Conservation (phyloP, 2,329 filamentous ascomycete species). For the Plenodomus biglobosus region DNA sequence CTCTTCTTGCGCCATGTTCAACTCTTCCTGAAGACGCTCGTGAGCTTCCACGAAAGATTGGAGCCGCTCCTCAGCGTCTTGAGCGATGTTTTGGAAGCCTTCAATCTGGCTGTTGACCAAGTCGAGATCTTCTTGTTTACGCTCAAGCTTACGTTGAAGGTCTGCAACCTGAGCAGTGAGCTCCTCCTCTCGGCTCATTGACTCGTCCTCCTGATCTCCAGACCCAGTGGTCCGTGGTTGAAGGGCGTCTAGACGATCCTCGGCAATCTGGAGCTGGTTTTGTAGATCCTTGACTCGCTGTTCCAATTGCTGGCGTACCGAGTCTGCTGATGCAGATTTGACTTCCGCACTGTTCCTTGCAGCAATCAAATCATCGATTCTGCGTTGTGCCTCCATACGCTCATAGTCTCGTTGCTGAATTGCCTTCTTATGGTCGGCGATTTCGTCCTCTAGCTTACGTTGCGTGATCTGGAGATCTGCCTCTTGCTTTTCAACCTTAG, state of each 20-base stretch:
- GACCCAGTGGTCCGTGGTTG: slow-evolving; percentile 65
- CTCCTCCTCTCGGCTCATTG: slow-evolving; percentile 72
- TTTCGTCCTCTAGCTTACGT: slow-evolving; percentile 78
- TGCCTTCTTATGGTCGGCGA: slow-evolving; percentile 81
- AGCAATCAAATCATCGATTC: slow-evolving; percentile 86
- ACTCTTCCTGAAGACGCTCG: slow-evolving; percentile 72
- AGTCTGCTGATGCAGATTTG: slow-evolving; percentile 83
- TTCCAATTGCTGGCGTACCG: slow-evolving; percentile 85
- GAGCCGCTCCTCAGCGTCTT: slow-evolving; percentile 83
- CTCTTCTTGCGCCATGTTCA: slow-evolving; percentile 71
- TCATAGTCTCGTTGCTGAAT: slow-evolving; percentile 88
- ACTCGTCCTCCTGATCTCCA: slow-evolving; percentile 54
- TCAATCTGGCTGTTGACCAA: slow-evolving; percentile 79
- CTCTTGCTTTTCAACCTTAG: slow-evolving; percentile 76
- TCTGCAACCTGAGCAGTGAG: slow-evolving; percentile 81
- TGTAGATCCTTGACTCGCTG: slow-evolving; percentile 84
- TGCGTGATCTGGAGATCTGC: slow-evolving; percentile 76
- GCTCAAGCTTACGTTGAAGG: slow-evolving; percentile 81
- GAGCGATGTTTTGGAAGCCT: slow-evolving; percentile 85
- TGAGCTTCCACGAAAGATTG: slow-evolving; percentile 76
- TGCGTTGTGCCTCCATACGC: slow-evolving; percentile 80
- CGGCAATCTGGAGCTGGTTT: slow-evolving; percentile 82
- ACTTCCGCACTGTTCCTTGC: slow-evolving; percentile 80
- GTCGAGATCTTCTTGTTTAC: slow-evolving; percentile 77
- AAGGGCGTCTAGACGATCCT: slow-evolving; percentile 80